Base-by-base conservation (phyloP, 495 filamentous ascomycete species). In the Penicillium pulvis region DNA sequence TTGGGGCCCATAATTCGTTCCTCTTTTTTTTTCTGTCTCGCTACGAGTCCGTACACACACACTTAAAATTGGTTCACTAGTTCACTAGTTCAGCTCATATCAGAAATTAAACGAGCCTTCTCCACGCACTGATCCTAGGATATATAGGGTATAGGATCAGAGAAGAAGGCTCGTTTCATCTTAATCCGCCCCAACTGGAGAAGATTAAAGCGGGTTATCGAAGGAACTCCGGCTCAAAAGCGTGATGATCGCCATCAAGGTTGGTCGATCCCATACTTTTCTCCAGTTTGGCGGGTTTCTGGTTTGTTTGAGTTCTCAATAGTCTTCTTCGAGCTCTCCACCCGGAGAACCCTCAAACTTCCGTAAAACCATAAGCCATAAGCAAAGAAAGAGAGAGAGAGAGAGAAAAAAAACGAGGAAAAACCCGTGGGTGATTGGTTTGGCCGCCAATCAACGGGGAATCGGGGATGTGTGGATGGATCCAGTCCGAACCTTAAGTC, bases 241-340 rank as follows among this genome's bases (percentile, higher is more conserved):
- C 60, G 61, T 58, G 59, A 56, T 61, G 70, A 75, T 75, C 66
- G 61, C 42, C 68, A 58, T 57, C 53, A 48, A 47, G 46, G 59
- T 14, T 41, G 60, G 70, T 53, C 64, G 71, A 74, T 74, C 69
- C 53, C 57, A 59, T 10, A 33, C 57, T 49, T 46, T 50, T 58
- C 56, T 61, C 56, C 53, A 62, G 49, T 53, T 48, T 39, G 36
- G 19, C 52, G 43, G 51, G 39, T 56, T 60, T 49, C 47, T 56
- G 20, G 20, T 48, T 33, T 45, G 30, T 56, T 59, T 64, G 39
- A 53, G 45, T 36, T 55, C 44, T 55, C 59, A 59, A 51, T 53
- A 53, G 55, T 58, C 26, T 42, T 39, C 20, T 20, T 16, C 20
- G 23, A 4, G 24, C 17, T 26, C 28, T 3, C 43, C 43, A 46